Percentiles rank a stretch among this genome's conserved stretches.
Conservation (phyloP, 495 filamentous ascomycete species). For the Saxophila tyrrhenica region DNA sequence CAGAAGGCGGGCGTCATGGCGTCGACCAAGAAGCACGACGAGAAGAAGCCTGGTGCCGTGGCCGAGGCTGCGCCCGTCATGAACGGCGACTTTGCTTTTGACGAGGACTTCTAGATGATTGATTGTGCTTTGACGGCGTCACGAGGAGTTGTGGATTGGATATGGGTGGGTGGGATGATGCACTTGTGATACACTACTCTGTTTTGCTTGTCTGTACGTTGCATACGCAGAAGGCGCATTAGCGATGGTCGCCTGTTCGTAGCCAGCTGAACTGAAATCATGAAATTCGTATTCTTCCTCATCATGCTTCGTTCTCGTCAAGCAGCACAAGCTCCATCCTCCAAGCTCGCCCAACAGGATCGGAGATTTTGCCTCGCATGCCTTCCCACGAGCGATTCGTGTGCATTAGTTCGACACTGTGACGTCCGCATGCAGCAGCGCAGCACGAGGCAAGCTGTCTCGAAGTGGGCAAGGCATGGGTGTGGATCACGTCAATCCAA, state of each 20-base stretch:
- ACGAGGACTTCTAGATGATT: constrained; percentile 88
- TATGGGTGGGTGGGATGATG: constrained; percentile 1
- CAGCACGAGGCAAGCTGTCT: too few species aligned
- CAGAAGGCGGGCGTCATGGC: constrained; percentile 99
- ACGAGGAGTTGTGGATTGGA: constrained; percentile 3
- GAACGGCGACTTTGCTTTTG: constrained; percentile 77
- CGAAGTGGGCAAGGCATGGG: too few species aligned
- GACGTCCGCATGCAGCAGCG: too few species aligned
- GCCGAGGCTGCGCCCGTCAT: constrained; percentile 44
- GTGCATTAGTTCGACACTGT: too few species aligned
- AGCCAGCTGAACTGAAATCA: background rate
- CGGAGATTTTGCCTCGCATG: too few species aligned
- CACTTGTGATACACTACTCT: background rate
- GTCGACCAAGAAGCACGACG: constrained; percentile 65
- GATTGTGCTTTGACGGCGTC: background rate
- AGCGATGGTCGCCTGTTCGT: background rate
- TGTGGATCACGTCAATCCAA: too few species aligned
- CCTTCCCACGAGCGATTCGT: too few species aligned
- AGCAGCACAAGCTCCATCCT: too few species aligned
- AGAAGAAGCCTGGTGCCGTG: constrained; percentile 36
- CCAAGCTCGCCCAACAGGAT: too few species aligned
- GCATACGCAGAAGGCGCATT: background rate
- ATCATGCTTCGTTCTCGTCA: too few species aligned
- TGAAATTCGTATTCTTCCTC: background rate
- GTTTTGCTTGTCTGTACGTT: background rate